Evolutionary conservation across 768 basidiomycete species (phyloP).

Genomic region (Daedalea quercina): DNA sequence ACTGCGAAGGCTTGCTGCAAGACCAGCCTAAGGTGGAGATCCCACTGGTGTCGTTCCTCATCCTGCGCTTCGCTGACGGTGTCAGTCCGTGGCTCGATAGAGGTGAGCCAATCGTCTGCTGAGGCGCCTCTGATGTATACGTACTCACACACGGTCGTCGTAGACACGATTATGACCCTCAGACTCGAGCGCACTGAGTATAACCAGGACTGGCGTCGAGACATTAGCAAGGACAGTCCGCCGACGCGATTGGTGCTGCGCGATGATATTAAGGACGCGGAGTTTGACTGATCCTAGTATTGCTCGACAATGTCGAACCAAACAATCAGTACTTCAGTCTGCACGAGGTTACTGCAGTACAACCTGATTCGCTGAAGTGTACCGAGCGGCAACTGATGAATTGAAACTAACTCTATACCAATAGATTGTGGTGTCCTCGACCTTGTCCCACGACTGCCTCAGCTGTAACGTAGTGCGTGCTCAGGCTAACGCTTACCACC

Average conservation of each 20-base stretch:
- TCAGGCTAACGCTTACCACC: too few relatives aligned
- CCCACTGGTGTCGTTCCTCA: slow-evolving; percentile 5
- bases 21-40: background rate
- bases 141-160: background rate
- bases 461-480: too few relatives aligned
- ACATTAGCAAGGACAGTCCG: slow-evolving; percentile 11
- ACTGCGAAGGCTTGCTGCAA: slow-evolving; percentile 8
- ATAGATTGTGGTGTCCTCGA: too few relatives aligned
- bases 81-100: slow-evolving; percentile 10
- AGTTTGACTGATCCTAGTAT: slow-evolving; percentile 10
- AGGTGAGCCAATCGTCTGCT: slow-evolving; percentile 3
- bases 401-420: too few relatives aligned
- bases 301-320: too few relatives aligned
- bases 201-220: slow-evolving; percentile 17
- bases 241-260: slow-evolving; percentile 5
- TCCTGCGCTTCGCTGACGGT: slow-evolving; percentile 9
- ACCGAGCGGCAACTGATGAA: too few relatives aligned
- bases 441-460: too few relatives aligned
- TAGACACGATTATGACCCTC: slow-evolving; percentile 4
- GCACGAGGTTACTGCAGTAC: too few relatives aligned
- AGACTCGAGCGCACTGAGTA: slow-evolving; percentile 4
- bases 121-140: background rate
- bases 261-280: slow-evolving; percentile 14
- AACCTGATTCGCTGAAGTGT: too few relatives aligned
- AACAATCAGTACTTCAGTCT: too few relatives aligned